Percentiles rank a stretch among this genome's conserved stretches.
phyloP scores from a whole-genome alignment of 176 grass and related monocot species.

The Carex myosuroides region DNA sequence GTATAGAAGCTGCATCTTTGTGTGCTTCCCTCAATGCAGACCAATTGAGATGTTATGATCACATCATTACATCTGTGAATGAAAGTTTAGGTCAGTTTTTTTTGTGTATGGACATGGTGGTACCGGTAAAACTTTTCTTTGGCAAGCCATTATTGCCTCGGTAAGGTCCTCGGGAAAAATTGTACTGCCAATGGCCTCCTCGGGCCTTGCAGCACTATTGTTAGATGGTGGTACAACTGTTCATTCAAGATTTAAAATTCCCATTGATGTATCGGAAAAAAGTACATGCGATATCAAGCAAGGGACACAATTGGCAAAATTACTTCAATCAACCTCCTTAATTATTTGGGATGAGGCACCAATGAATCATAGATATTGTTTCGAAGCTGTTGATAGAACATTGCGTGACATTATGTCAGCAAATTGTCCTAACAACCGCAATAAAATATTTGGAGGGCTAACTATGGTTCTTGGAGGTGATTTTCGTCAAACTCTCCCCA shows the following conservation, averaged over 20 bases:
- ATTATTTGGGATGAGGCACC: conserved; percentile 11
- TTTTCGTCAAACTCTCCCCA: neutral
- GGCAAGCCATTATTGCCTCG: conserved; percentile 9
- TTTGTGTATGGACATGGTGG: conserved; percentile 29
- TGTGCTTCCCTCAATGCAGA: neutral
- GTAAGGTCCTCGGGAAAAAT: neutral
- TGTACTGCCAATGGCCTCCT: conserved; percentile 22
- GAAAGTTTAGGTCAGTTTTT: neutral
- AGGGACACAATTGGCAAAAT: conserved; percentile 9
- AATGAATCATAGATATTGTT: conserved; percentile 17
- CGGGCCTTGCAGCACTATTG: neutral
- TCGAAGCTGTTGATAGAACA: neutral
- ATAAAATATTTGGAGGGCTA: neutral
- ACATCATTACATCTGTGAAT: neutral
- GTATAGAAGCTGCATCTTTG: neutral
- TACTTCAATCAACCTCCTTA: neutral
- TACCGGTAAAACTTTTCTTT: conserved; percentile 18
- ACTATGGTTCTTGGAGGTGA: neutral
- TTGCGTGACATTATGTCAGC: neutral
- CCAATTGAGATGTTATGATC: neutral
- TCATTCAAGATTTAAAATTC: conserved; percentile 31
- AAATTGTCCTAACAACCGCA: neutral
- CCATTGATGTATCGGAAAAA: conserved; percentile 6
- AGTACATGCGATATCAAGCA: conserved; percentile 9
- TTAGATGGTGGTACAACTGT: conserved; percentile 16